These are phyloP conservation scores for Phaeosphaeriaceae sp. DNA, from an alignment of 2,329 filamentous ascomycete species.

Conservation along the genomic window DNA sequence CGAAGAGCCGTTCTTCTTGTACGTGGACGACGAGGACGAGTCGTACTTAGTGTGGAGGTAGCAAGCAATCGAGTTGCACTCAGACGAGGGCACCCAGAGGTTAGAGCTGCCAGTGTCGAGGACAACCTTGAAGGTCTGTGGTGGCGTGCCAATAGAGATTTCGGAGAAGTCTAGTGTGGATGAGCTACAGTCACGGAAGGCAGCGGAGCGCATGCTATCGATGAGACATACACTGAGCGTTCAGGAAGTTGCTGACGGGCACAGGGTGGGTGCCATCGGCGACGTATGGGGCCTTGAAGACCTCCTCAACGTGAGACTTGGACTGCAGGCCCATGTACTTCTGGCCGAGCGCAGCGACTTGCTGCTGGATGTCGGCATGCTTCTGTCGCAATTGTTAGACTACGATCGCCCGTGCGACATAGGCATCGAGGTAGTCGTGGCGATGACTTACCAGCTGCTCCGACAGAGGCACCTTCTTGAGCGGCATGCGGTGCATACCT, in stretches of 20 bases:
- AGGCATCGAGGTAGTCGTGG: constrained; percentile 12
- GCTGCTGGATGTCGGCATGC: constrained; percentile 78
- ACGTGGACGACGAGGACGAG: constrained; percentile 84
- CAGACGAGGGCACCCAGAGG: constrained; percentile 92
- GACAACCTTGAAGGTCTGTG: constrained; percentile 97
- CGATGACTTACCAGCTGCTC: constrained; percentile 82
- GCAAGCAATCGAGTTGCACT: constrained; percentile 96
- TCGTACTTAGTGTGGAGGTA: constrained; percentile 98
- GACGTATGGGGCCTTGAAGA: constrained; percentile 79
- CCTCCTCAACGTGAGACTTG: constrained; percentile 71
- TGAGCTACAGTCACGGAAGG: constrained; percentile 23
- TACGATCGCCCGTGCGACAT: constrained; percentile 10
- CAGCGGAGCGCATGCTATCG: not conserved
- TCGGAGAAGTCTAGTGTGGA: constrained; percentile 82
- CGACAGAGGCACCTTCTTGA: constrained; percentile 91
- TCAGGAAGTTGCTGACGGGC: constrained; percentile 95
- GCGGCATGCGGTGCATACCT: constrained; percentile 87
- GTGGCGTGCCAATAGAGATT: constrained; percentile 88
- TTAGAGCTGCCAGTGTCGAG: constrained; percentile 99
- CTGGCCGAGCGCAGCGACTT: constrained; percentile 84
- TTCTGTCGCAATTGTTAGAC: constrained; percentile 61
- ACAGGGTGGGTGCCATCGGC: constrained; percentile 77
- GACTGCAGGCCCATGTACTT: constrained; percentile 93
- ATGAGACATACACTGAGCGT: constrained; percentile 87
- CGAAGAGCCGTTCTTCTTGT: constrained; percentile 89